Conservation (phyloP, 2,329 filamentous ascomycete species). For the Blastomyces gilchristii region DNA sequence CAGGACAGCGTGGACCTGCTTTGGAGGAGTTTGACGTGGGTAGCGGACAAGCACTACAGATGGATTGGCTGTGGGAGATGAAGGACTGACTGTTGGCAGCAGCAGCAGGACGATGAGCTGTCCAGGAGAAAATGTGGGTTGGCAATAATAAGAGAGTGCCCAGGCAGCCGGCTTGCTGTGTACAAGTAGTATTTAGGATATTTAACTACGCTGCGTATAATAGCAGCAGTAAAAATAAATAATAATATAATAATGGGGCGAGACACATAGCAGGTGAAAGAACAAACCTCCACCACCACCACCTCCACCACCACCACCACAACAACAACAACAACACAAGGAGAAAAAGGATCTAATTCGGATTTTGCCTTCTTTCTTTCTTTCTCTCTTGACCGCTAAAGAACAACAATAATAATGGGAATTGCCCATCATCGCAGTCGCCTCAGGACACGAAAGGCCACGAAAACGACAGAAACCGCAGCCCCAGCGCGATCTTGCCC, state of each 20-base stretch:
- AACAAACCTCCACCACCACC: too few relatives aligned
- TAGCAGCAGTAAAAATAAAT: not conserved
- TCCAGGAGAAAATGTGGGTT: not conserved
- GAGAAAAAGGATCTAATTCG: not conserved
- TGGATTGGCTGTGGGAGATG: not conserved
- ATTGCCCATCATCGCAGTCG: not conserved
- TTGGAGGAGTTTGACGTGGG: not conserved
- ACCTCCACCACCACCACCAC: too few relatives aligned
- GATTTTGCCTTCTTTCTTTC: slow-evolving; percentile 1
- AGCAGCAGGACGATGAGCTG: not conserved
- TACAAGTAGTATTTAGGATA: too few relatives aligned
- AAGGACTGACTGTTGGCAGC: not conserved
- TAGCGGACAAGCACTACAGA: not conserved
- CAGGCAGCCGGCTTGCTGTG: not conserved
- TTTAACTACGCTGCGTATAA: too few relatives aligned
- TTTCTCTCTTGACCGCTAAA: not conserved
- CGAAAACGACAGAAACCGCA: not conserved
- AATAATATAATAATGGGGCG: not conserved
- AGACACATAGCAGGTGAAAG: not conserved
- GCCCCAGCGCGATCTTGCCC: not conserved
- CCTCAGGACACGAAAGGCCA: not conserved
- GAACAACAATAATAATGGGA: too few relatives aligned
- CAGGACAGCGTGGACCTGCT: not conserved
- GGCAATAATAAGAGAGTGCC: not conserved
- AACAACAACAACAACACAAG: too few relatives aligned